These are phyloP conservation scores for Pseudonectria foliicola DNA, from an alignment of 2,329 filamentous ascomycete genomes.

Conservation along the genomic window DNA sequence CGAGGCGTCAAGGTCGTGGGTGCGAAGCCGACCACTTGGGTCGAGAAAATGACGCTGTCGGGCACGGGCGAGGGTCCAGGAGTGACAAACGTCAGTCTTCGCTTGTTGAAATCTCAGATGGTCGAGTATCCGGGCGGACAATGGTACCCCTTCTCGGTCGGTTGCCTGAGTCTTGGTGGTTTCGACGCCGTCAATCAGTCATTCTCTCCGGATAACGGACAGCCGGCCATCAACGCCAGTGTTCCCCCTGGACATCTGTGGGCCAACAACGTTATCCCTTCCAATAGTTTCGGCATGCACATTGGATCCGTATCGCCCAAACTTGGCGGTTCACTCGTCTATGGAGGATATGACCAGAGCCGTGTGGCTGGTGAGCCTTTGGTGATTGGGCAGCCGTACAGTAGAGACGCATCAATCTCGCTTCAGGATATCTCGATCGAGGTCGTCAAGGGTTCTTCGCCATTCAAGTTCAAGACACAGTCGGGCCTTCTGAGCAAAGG, in stretches of 20 bases:
- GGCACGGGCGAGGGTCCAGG: neutral
- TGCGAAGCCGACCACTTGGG: conserved; percentile 15
- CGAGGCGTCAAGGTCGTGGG: conserved; percentile 17
- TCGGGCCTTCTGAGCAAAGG: conserved; percentile 21
- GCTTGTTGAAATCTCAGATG: conserved; percentile 19
- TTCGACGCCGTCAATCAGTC: conserved; percentile 17
- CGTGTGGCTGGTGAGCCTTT: conserved; percentile 30
- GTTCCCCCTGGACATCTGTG: conserved; percentile 23
- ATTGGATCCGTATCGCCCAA: conserved; percentile 29
- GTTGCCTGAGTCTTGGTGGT: conserved; percentile 25
- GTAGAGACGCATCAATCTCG: conserved; percentile 16
- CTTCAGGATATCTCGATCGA: conserved; percentile 31
- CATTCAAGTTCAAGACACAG: conserved; percentile 3
- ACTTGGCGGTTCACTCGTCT: conserved; percentile 26
- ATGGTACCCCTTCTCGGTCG: conserved; percentile 24
- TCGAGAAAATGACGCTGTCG: conserved; percentile 19
- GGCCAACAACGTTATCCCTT: conserved; percentile 20
- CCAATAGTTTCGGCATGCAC: conserved; percentile 36
- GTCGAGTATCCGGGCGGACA: conserved; percentile 22
- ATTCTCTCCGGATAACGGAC: conserved; percentile 12
- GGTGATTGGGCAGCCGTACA: conserved; percentile 3
- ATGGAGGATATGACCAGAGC: conserved; percentile 35
- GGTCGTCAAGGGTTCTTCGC: conserved; percentile 16
- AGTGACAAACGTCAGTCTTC: conserved; percentile 5
- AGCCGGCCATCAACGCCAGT: conserved; percentile 22